These are phyloP conservation scores for Lasiosphaeria miniovina DNA, from an alignment of 495 filamentous ascomycete species.

Conservation along the genomic window DNA sequence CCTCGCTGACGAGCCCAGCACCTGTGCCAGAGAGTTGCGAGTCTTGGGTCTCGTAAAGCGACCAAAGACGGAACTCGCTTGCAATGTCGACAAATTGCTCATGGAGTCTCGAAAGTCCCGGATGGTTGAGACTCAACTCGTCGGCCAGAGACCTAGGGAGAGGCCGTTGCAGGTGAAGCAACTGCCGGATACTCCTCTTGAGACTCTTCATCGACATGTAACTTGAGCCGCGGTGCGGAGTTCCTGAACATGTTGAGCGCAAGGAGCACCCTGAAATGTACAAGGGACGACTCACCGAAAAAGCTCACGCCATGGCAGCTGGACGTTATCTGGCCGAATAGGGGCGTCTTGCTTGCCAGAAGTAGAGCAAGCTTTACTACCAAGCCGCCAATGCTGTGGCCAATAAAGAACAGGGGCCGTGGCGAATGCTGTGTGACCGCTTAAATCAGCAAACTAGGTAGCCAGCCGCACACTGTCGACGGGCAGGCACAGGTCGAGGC, in stretches of 20 bases:
- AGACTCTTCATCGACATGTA: constrained; percentile 60
- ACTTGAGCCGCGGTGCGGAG: constrained; percentile 63
- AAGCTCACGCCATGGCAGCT: constrained; percentile 63
- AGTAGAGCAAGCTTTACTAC: constrained; percentile 58
- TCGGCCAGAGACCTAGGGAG: constrained; percentile 49
- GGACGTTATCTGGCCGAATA: constrained; percentile 41
- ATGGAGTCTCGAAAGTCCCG: constrained; percentile 47
- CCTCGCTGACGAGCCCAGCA: constrained; percentile 22
- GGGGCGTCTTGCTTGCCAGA: constrained; percentile 41
- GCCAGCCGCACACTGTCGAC: neutral
- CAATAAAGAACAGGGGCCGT: constrained; percentile 61
- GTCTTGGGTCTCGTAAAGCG: constrained; percentile 63
- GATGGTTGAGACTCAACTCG: constrained; percentile 49
- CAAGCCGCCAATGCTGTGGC: constrained; percentile 63
- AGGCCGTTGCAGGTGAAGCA: constrained; percentile 53
- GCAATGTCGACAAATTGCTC: constrained; percentile 57
- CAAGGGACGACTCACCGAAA: constrained; percentile 39
- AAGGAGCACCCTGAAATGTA: no score
- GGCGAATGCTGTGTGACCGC: constrained; percentile 17
- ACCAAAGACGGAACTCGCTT: constrained; percentile 64
- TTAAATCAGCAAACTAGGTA: constrained; percentile 3
- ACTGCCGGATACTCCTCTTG: constrained; percentile 49
- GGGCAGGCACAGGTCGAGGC: constrained; percentile 7
- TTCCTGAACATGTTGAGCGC: constrained; percentile 37
- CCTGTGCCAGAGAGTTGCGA: constrained; percentile 51